Conservation (phyloP, 2,329 filamentous ascomycete species). For the Fusarium euwallaceae region DNA sequence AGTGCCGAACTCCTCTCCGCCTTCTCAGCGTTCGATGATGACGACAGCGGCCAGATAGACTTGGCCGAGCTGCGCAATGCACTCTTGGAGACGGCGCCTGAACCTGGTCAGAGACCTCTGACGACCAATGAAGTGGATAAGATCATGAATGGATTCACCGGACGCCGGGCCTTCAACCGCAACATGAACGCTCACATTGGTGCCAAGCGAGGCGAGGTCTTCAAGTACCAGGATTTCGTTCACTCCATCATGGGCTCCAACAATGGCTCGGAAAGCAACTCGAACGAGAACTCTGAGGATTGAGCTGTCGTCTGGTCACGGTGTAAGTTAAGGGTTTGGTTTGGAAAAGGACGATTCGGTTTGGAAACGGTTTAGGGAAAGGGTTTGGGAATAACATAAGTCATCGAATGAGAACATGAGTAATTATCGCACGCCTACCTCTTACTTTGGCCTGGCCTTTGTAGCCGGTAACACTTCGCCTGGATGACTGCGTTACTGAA, state of each 20-base stretch:
- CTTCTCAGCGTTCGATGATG: constrained; percentile 94
- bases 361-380: constrained; percentile 23
- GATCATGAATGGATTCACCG: constrained; percentile 88
- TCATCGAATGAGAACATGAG: constrained; percentile 34
- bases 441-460: neutral
- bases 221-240: constrained; percentile 94
- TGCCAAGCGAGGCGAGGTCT: constrained; percentile 83
- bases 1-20: constrained; percentile 86
- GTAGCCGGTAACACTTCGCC: neutral
- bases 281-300: constrained; percentile 47
- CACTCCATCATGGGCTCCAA: constrained; percentile 72
- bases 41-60: constrained; percentile 94
- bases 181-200: constrained; percentile 64
- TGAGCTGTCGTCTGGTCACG: constrained; percentile 7
- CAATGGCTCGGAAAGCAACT: constrained; percentile 51
- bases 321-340: constrained; percentile 7
- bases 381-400: constrained; percentile 24
- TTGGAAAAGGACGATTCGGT: constrained; percentile 26
- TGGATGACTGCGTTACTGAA: neutral
- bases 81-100: constrained; percentile 83
- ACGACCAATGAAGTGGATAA: constrained; percentile 84
- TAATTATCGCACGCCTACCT: neutral
- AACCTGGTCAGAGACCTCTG: constrained; percentile 75
- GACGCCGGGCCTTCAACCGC: constrained; percentile 84
- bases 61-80: constrained; percentile 85